Evolutionary conservation across 1,139 yeast genomes (phyloP), one percentile per base, ranked within the genome.

Genomic region (Yamadazyma spencermartinsiae): DNA sequence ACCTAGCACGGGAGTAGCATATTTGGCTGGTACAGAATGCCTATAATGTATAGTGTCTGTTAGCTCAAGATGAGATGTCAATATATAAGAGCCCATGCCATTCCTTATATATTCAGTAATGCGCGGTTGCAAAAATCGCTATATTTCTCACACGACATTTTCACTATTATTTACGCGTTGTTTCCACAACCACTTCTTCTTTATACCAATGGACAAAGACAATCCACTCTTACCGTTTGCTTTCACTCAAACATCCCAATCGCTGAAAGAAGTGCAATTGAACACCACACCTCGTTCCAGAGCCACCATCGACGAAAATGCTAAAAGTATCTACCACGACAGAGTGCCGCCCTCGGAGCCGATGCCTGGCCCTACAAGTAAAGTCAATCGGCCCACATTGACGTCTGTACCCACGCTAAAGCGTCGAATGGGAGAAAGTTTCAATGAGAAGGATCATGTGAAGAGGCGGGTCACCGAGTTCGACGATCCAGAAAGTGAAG

Each of bases 191-290:
- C 17, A 34, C 34, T 24, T 5, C 9, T 10, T 13, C 5, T 27
- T 18, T 13, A 18, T 12, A 27, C 4, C 31, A 23, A 65, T 67
- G 72, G 72, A 68, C 36, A 67, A 64, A 41, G 49, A 60, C 19
- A 65, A 63, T 38, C 73, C 72, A 1, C 54, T 72, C 31, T 55
- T 70, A 20, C 77, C 77, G 4, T 72, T 71, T 59, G 75, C 76
- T n/a, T 71, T 60, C 46, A 58, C 55, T 13, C 19, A 42, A 26
- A 34, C 40, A 16, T 52, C 64, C 23, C 58, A 63, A 6, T 49
- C 64, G 2, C 44, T 48, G 36, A 50, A 52, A 20, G 65, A 60
- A 15, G 52, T 55, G n/a, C 50, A 45, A 12, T 46, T 69, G 25
- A 58, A 61, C 42, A 63, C 73, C 1, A 58, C 68, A 2, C 75